phyloP scores from a whole-genome alignment of 495 filamentous ascomycete genomes.

The Penicillium bovifimosum region DNA sequence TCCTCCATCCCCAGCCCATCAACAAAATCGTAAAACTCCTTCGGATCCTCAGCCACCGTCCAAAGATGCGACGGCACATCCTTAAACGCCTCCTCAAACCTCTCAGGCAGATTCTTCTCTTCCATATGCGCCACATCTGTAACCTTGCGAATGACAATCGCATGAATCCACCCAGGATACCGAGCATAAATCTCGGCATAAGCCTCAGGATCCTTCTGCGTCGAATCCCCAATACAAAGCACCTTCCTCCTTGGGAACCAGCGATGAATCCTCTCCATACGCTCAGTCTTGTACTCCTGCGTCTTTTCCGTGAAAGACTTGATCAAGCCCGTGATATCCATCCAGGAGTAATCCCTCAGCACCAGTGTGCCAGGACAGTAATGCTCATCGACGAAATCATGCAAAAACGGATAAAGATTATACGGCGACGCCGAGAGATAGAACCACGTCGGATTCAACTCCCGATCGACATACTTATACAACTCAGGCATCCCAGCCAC shows the following conservation, averaged over 20 bases:
- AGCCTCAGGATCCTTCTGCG: conserved; percentile 85
- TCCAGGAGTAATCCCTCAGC: conserved; percentile 81
- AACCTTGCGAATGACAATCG: conserved; percentile 80
- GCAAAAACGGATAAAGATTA: conserved; percentile 89
- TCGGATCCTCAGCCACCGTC: conserved; percentile 73
- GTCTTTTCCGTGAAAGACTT: conserved; percentile 75
- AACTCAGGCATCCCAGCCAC: conserved; percentile 79
- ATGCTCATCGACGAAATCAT: conserved; percentile 55
- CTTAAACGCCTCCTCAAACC: conserved; percentile 82
- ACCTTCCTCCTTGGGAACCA: conserved; percentile 76
- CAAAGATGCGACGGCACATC: conserved; percentile 64
- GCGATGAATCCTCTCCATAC: conserved; percentile 66
- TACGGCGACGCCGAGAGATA: conserved; percentile 94
- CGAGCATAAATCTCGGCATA: conserved; percentile 68
- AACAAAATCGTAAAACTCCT: conserved; percentile 53
- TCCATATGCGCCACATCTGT: conserved; percentile 66
- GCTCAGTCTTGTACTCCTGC: conserved; percentile 78
- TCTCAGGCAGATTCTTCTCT: conserved; percentile 62
- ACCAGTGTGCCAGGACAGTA: conserved; percentile 77
- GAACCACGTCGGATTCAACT: conserved; percentile 70
- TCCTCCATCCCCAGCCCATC: conserved; percentile 36
- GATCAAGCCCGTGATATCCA: conserved; percentile 74
- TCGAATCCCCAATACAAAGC: conserved; percentile 83
- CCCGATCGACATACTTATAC: conserved; percentile 57
- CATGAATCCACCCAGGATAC: conserved; percentile 67